Percentiles rank a stretch among this genome's conserved stretches.
phyloP scores from a whole-genome alignment of 441 rosid genomes.

The Populus hybrid region DNA sequence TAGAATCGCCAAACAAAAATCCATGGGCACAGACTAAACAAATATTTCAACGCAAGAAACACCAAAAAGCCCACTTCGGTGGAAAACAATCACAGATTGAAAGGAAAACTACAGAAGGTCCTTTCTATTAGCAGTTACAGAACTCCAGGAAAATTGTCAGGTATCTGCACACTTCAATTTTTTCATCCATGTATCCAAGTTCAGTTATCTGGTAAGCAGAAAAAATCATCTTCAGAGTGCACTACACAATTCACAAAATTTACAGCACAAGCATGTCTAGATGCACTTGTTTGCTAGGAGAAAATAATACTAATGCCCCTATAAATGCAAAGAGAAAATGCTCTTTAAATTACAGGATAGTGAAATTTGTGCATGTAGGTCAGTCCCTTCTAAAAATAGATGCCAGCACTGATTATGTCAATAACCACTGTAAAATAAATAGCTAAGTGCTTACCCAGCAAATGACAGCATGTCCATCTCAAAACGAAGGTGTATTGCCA shows the following conservation, averaged over 20 bases:
- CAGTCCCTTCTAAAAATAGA: not conserved
- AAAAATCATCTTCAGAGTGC: not conserved
- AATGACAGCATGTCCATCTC: constrained; percentile 99
- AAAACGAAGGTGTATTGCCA: constrained; percentile 97
- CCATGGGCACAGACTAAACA: not conserved
- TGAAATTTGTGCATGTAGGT: not conserved
- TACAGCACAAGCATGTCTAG: not conserved
- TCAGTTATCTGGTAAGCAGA: not conserved
- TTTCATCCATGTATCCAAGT: not conserved
- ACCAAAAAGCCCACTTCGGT: not conserved
- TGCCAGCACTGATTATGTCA: constrained; percentile 1
- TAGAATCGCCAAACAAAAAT: too few species aligned
- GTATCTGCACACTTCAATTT: not conserved
- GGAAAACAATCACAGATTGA: not conserved
- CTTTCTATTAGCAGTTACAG: not conserved
- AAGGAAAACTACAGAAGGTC: not conserved
- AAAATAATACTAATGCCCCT: not conserved
- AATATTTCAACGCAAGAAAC: not conserved
- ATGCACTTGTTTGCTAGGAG: not conserved
- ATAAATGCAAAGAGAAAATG: not conserved
- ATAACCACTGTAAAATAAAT: constrained; percentile 5
- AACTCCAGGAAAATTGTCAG: not conserved
- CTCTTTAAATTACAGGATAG: not conserved
- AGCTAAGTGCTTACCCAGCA: constrained; percentile 73
- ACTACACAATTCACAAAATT: not conserved